Base-by-base conservation (phyloP, 2,329 filamentous ascomycete genomes). In the Diaporthe australafricana region DNA sequence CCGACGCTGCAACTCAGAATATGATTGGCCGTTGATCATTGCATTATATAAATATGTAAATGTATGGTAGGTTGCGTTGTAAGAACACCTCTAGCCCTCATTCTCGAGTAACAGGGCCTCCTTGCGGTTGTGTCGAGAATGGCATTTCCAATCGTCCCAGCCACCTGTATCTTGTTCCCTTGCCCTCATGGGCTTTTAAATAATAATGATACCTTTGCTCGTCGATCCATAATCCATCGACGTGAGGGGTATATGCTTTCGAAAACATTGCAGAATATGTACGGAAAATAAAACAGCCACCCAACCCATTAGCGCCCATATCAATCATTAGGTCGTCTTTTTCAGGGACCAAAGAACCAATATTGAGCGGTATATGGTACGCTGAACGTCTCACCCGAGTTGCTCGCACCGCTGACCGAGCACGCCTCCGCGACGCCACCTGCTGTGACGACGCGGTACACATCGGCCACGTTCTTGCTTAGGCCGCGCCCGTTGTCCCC, bases 331-430 rank as follows among this genome's bases (percentile, higher is more conserved):
- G 3, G 17, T 3, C 22, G 3, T 30, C 35, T 11, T 7, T n/a
- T 12, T 68, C 55, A 73, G 7, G 60, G 30, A 47, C 80, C 84
- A 76, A 84, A 90, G 77, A 90, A 85, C 88, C 88, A 90, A 81
- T 91, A 91, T 75, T 83, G 84, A n/a, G 88, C 83, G 1, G 87
- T 77, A 78, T 91, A 91, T 3, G 85, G 84, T 32, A 89, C 85
- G 78, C 87, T 90, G 12, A 73, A 71, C n/a, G 53, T 42, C 69
- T 68, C 47, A 76, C 87, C 83, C 22, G 77, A 73, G n/a, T 38
- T 45, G 71, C 85, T 83, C 9, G 76, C 77, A 52, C 84, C 82
- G n/a, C 80, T 80, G 1, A 79, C 80, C 0, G 70, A 72, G 55
- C 88, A 90, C 5, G 81, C 76, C 76, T 85, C 79, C 1, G 84